Evolutionary conservation across 306 rosid genomes (phyloP).

Genomic region (Fragaria ananassa): DNA sequence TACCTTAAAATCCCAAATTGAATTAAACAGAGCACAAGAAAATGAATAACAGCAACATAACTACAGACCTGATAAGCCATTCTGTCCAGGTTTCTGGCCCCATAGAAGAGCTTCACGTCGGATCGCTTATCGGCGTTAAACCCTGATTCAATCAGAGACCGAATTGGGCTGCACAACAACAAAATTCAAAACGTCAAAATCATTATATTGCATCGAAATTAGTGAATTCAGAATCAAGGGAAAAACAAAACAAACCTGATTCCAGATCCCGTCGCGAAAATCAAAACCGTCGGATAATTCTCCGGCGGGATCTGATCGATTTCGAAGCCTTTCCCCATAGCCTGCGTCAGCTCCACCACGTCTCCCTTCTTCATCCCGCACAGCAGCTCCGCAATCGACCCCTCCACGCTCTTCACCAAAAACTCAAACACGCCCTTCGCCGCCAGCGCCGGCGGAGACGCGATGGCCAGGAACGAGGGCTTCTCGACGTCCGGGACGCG

Average conservation of each 20-base stretch:
- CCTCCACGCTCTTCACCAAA: constrained; percentile 74
- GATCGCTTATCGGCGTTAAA: constrained; percentile 64
- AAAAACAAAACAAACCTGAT: constrained; percentile 49
- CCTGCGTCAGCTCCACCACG: constrained; percentile 74
- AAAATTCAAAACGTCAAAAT: background rate
- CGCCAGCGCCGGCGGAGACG: constrained; percentile 76
- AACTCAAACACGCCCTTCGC: constrained; percentile 68
- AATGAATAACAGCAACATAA: constrained; percentile 10
- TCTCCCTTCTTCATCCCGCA: constrained; percentile 82
- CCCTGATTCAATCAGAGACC: constrained; percentile 83
- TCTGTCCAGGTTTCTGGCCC: constrained; percentile 77
- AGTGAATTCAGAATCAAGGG: background rate
- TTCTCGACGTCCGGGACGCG: constrained; percentile 51
- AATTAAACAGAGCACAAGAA: background rate
- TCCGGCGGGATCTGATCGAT: constrained; percentile 65
- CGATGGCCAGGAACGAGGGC: constrained; percentile 85
- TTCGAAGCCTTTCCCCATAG: constrained; percentile 80
- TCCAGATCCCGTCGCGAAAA: constrained; percentile 92
- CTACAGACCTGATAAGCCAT: constrained; percentile 92
- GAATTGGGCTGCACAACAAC: constrained; percentile 61
- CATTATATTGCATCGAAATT: background rate
- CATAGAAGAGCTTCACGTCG: constrained; percentile 79
- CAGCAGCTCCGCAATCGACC: constrained; percentile 80
- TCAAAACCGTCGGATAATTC: constrained; percentile 51
- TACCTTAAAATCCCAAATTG: constrained; percentile 24